Conservation (phyloP, 495 filamentous ascomycete species). For the Terfezia claveryi region DNA sequence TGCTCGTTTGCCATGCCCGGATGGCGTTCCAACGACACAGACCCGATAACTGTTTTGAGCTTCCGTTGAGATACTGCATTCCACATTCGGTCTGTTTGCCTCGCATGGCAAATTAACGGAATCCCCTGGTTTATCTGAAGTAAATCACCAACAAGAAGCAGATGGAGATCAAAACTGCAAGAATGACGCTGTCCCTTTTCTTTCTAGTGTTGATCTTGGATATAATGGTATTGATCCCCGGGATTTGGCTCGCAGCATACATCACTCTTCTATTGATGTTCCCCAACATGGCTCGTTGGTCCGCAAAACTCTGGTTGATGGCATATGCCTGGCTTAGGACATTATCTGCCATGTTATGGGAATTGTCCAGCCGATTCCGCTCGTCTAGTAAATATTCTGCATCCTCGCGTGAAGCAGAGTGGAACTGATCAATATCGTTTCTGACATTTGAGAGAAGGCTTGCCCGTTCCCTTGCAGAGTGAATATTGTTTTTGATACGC, state of each 20-base stretch:
- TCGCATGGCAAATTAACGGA: too few relatives aligned
- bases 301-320: slow-evolving; percentile 71
- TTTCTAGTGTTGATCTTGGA: slow-evolving; percentile 86
- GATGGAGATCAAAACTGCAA: slow-evolving; percentile 72
- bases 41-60: too few relatives aligned
- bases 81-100: too few relatives aligned
- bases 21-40: too few relatives aligned
- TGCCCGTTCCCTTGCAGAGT: slow-evolving; percentile 56
- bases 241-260: slow-evolving; percentile 67
- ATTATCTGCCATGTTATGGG: slow-evolving; percentile 66
- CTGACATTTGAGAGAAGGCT: slow-evolving; percentile 85
- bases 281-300: slow-evolving; percentile 66
- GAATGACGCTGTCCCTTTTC: slow-evolving; percentile 81
- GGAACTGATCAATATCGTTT: slow-evolving; percentile 78
- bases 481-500: slow-evolving; percentile 44
- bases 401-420: slow-evolving; percentile 39
- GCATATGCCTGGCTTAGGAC: slow-evolving; percentile 94
- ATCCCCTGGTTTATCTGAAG: slow-evolving; percentile 33
- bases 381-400: slow-evolving; percentile 96
- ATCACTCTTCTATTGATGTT: slow-evolving; percentile 79
- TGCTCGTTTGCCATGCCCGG: too few relatives aligned
- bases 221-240: slow-evolving; percentile 83
- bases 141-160: slow-evolving; percentile 76
- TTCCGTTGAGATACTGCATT: too few relatives aligned
- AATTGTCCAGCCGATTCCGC: slow-evolving; percentile 59